Evolutionary conservation across 768 basidiomycete species (phyloP).

Genomic region (Trametes villosa): DNA sequence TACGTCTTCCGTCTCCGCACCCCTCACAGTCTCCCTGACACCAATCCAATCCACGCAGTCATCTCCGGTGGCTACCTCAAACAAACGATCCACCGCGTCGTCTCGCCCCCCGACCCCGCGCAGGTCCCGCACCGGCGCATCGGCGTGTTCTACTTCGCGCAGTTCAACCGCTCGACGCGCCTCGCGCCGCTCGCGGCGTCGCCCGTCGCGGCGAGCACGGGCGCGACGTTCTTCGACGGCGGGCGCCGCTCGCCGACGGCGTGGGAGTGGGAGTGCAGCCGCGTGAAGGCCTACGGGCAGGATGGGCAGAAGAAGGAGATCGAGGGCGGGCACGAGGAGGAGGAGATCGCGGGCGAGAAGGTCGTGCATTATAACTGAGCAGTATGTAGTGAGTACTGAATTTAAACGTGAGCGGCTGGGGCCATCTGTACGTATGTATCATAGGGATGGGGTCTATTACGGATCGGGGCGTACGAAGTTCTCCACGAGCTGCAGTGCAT

Average conservation of each 20-base stretch:
- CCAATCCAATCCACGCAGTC: neutral
- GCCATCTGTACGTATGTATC: too few relatives aligned
- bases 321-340: conserved; percentile 16
- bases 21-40: neutral
- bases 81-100: conserved; percentile 17
- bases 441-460: too few relatives aligned
- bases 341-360: conserved; percentile 17
- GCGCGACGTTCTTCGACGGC: conserved; percentile 15
- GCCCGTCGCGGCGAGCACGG: conserved; percentile 12
- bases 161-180: conserved; percentile 19
- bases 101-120: conserved; percentile 9
- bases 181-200: conserved; percentile 15
- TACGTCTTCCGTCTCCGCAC: neutral
- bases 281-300: conserved; percentile 19
- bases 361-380: conserved; percentile 19
- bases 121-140: conserved; percentile 16
- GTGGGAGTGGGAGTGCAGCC: conserved; percentile 20
- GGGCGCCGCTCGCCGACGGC: conserved; percentile 14
- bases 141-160: conserved; percentile 18
- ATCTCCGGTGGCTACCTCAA: conserved; percentile 17
- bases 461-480: too few relatives aligned
- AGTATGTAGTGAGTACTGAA: too few relatives aligned
- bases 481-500: too few relatives aligned
- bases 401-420: too few relatives aligned
- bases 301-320: conserved; percentile 14